phyloP scores from a whole-genome alignment of 2,329 filamentous ascomycete species.

The Fonsecaea monophora region DNA sequence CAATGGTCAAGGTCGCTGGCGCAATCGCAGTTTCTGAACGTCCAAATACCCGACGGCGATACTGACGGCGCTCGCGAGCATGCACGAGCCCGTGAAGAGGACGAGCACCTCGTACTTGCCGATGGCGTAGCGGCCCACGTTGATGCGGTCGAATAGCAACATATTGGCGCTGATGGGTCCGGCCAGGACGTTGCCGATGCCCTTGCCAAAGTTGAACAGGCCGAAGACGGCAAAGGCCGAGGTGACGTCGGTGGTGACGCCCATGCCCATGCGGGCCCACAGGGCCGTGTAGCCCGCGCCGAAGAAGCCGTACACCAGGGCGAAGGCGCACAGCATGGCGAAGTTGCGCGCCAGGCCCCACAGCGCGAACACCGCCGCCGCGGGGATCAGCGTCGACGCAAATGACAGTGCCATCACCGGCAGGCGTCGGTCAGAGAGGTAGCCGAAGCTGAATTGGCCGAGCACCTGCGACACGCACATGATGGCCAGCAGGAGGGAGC shows the following conservation, averaged over 20 bases:
- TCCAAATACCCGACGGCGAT: conserved; percentile 6
- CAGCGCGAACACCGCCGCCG: conserved; percentile 52
- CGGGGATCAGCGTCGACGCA: conserved; percentile 50
- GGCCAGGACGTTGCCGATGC: conserved; percentile 40
- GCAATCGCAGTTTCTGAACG: neutral
- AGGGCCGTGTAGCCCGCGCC: conserved; percentile 52
- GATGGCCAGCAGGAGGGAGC: conserved; percentile 34
- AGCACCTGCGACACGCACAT: conserved; percentile 37
- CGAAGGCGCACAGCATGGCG: conserved; percentile 51
- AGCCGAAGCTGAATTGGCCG: conserved; percentile 40
- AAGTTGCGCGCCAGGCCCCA: conserved; percentile 58
- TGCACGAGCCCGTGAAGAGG: conserved; percentile 37
- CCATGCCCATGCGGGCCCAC: conserved; percentile 52
- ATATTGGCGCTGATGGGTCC: conserved; percentile 39
- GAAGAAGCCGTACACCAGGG: conserved; percentile 54
- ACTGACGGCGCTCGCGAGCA: conserved; percentile 35
- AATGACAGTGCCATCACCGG: conserved; percentile 51
- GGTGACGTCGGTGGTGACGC: conserved; percentile 27
- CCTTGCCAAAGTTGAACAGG: conserved; percentile 39
- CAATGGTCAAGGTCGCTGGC: neutral
- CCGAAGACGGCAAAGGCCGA: conserved; percentile 34
- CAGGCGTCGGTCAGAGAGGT: conserved; percentile 50
- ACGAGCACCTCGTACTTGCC: conserved; percentile 34
- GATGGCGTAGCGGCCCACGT: conserved; percentile 25
- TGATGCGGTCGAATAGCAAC: conserved; percentile 24